These are phyloP conservation scores for Penium margaritaceum DNA, from an alignment of 139 green algal species.

Conservation along the genomic window DNA sequence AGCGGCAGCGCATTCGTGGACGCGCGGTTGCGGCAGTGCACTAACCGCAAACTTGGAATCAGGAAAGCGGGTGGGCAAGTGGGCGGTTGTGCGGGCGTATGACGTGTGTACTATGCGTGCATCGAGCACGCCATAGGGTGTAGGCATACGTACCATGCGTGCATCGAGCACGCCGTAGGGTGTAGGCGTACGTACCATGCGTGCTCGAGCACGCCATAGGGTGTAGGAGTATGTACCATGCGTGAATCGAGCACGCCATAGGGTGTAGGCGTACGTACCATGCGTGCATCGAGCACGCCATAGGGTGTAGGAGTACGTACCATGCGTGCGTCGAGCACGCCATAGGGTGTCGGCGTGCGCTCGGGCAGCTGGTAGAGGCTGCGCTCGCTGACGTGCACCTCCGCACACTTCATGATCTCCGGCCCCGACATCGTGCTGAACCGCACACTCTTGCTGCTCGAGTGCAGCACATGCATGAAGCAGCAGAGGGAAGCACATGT, in stretches of 20 bases:
- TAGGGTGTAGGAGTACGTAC: slow-evolving; percentile 62
- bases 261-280: slow-evolving; percentile 62
- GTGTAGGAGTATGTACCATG: slow-evolving; percentile 62
- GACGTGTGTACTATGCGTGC: slow-evolving; percentile 64
- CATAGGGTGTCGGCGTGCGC: slow-evolving; percentile 65
- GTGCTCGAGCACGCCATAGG: no score
- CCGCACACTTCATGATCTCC: slow-evolving; percentile 74
- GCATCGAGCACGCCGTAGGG: slow-evolving; percentile 76
- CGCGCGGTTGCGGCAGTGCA: no score
- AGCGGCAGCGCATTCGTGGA: no score
- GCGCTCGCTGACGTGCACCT: slow-evolving; percentile 80
- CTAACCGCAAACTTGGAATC: no score
- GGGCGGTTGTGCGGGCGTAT: background rate
- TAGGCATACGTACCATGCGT: slow-evolving; percentile 61
- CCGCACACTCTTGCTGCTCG: slow-evolving; percentile 52
- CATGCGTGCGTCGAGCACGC: slow-evolving; percentile 79
- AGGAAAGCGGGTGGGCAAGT: no score
- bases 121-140: slow-evolving; percentile 78
- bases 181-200: slow-evolving; percentile 53
- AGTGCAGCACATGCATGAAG: no score
- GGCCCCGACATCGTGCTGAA: slow-evolving; percentile 74
- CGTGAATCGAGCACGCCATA: slow-evolving; percentile 78
- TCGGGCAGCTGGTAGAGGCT: slow-evolving; percentile 85
- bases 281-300: slow-evolving; percentile 75
- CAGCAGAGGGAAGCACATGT: no score